Conservation (phyloP, 495 filamentous ascomycete genomes). For the Aspergillus nidulans region DNA sequence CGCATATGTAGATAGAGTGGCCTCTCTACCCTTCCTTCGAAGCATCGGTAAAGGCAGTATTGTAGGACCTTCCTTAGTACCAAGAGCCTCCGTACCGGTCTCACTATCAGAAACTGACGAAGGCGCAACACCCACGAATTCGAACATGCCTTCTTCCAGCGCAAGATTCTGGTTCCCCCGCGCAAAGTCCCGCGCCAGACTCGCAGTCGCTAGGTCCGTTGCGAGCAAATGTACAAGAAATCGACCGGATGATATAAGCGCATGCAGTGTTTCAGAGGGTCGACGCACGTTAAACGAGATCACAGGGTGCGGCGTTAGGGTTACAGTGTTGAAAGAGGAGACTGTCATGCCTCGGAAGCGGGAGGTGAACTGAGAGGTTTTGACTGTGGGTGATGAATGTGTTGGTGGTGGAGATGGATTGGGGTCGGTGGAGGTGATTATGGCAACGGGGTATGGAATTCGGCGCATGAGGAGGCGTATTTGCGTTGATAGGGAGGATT, state of each 20-base stretch:
- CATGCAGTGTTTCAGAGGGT: conserved; percentile 67
- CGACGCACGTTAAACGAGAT: conserved; percentile 75
- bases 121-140: conserved; percentile 22
- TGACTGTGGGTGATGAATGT: neutral
- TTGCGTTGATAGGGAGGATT: conserved; percentile 27
- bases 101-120: neutral
- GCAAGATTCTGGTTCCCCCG: conserved; percentile 32
- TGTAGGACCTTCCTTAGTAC: neutral
- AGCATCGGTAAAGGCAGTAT: conserved; percentile 30
- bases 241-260: conserved; percentile 45
- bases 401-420: conserved; percentile 6
- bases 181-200: conserved; percentile 42
- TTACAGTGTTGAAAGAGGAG: conserved; percentile 77
- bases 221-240: conserved; percentile 45
- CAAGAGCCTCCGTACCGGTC: neutral
- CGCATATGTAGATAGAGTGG: neutral
- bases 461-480: conserved; percentile 65
- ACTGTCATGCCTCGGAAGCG: conserved; percentile 64
- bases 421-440: conserved; percentile 53
- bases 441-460: conserved; percentile 68
- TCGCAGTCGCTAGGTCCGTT: conserved; percentile 25
- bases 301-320: conserved; percentile 59
- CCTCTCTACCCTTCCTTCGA: conserved; percentile 4
- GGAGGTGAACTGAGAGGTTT: neutral
- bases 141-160: conserved; percentile 32